Conservation (phyloP, 2,329 filamentous ascomycete genomes). For the Sporothrix brunneoviolacea region DNA sequence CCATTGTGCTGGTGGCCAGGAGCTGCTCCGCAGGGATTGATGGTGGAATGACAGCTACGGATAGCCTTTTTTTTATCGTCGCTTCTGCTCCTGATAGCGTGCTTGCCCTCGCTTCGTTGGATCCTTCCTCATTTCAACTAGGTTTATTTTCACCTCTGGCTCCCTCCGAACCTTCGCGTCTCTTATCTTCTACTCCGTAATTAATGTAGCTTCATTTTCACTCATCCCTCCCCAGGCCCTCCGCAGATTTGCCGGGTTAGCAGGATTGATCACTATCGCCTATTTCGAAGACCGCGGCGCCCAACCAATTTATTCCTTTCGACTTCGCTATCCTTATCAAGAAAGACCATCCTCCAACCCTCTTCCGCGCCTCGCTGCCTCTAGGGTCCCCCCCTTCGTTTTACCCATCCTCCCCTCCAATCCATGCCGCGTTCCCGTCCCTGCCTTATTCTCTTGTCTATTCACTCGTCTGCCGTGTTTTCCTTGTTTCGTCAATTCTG, state of each 20-base stretch:
- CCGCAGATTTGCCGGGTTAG: too few relatives aligned
- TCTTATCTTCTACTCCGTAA: too few relatives aligned
- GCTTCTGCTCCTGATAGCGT: not conserved
- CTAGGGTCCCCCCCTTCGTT: not conserved
- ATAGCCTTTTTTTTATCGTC: not conserved
- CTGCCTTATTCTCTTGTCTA: not conserved
- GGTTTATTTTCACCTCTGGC: not conserved
- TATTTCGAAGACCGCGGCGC: not conserved
- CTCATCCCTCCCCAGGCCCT: too few relatives aligned
- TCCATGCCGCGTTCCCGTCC: not conserved
- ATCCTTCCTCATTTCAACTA: constrained; percentile 3
- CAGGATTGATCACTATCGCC: too few relatives aligned
- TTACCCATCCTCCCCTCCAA: not conserved
- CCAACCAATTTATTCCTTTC: not conserved
- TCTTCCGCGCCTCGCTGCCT: not conserved
- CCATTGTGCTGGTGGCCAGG: not conserved
- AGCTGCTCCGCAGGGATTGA: not conserved
- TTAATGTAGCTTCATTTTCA: too few relatives aligned
- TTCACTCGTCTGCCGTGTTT: constrained; percentile 1
- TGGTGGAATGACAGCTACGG: too few relatives aligned
- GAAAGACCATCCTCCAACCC: not conserved
- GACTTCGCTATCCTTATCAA: constrained; percentile 3
- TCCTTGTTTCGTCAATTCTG: constrained; percentile 3
- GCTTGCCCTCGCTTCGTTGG: not conserved
- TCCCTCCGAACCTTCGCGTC: not conserved